Base-by-base conservation (phyloP, 83 land plant genomes). In the Larix sibirica region DNA sequence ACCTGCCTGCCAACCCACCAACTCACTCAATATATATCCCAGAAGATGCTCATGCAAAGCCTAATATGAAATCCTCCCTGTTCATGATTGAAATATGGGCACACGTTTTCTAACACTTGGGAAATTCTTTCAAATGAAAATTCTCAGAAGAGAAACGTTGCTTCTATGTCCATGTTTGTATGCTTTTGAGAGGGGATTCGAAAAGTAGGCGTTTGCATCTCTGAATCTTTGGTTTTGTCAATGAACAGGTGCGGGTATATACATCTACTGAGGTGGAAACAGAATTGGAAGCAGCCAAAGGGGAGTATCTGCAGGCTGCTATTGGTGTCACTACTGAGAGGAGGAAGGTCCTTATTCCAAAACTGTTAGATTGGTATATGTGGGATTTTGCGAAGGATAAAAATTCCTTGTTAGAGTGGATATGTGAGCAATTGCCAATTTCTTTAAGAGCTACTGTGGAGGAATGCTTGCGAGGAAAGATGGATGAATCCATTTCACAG, bases 301-400 rank as follows among this genome's bases (percentile, higher is more conserved):
- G 83, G 40, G 96, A 95, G 80, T 94, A 92, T 40, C 47, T 95
- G 62, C 93, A 94, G 83, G 94, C 98, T 62, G 87, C 98, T 54
- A 86, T 95, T 9, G 88, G 94, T 42, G 81, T 95, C 1, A 89
- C 92, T 54, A 70, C 80, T 76, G 88, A 88, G 80, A 90, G 83
- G 73, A 94, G 83, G 73, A 94, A 88, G 87, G 88, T 95, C 16
- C 10, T 89, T 4, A 79, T 95, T 58, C 98, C 98, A 21, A 94
- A 92, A 87, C 86, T 95, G 42, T 83, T 94, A 69, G 89, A 95
- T 20, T 94, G 98, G 96, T 90, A 95, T 83, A 91, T 95, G 96
- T 56, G 82, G 67, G 96, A 93, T 64, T 95, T 95, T 77, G 96
- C 98, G 13, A 94, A 95, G 85, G 93, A 95, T 79, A 82, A 84